phyloP scores from a whole-genome alignment of 2,329 filamentous ascomycete species.

The Trichoderma endophyticum region DNA sequence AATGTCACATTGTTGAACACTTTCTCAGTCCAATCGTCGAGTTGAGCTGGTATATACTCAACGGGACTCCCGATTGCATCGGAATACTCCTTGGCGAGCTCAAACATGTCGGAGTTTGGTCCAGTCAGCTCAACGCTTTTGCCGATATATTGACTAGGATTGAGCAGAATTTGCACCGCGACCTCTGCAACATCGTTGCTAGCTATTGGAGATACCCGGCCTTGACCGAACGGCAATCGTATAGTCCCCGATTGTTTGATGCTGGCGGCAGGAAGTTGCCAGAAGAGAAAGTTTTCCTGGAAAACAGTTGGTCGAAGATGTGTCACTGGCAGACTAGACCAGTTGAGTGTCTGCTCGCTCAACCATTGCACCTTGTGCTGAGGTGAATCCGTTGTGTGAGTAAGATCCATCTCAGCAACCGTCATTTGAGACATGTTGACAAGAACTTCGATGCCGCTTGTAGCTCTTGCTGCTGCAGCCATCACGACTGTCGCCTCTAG shows the following conservation, averaged over 20 bases:
- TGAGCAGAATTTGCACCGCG: not conserved
- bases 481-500: not conserved
- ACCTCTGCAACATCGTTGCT: not conserved
- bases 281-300: not conserved
- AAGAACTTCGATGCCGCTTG: not conserved
- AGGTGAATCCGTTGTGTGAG: not conserved
- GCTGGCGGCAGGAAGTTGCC: not conserved
- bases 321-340: not conserved
- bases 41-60: not conserved
- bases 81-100: not conserved
- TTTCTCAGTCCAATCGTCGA: not conserved
- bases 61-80: not conserved
- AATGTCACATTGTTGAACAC: not conserved
- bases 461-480: not conserved
- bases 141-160: not conserved
- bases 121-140: not conserved
- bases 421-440: conserved; percentile 1
- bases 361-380: not conserved
- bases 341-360: not conserved
- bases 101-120: not conserved
- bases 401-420: not conserved
- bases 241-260: not conserved
- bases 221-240: not conserved
- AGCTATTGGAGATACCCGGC: not conserved
- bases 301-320: not conserved